Base-by-base conservation (phyloP, 768 basidiomycete genomes). In the Pulveroboletus ravenelii region DNA sequence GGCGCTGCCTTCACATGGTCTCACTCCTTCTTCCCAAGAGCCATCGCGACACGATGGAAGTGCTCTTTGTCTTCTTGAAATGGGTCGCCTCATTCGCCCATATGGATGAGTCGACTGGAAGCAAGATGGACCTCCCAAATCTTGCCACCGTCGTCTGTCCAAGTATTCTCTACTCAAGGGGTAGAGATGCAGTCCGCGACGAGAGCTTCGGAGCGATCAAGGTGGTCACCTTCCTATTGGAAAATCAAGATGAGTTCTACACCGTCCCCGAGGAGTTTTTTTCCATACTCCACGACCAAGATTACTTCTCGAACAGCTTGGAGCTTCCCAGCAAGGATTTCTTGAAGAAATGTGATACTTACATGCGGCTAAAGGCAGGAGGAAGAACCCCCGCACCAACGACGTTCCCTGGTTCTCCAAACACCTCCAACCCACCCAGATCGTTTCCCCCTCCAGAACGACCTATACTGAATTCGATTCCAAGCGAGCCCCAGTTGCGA, bases 71-170 rank as follows among this genome's bases (percentile, higher is more conserved):
- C 29, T 99, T 99, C 75, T 78, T 99, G 58, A 96, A 97, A 71
- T 99, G 96, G 96, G 96, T 99, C 10, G 95, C 95, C 10, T 96
- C 93, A 2, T 99, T 99, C 67, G 93, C 96, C 43, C 95, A 99
- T 70, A 84, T 94, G 75, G 94, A 97, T 62, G 92, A 93, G 59
- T 90, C 91, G 63, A 97, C 95, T 0, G 94, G 94, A 37, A 94
- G 90, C 72, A 94, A 95, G 74, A 99, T 99, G 96, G 96, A 99
- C 69, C 75, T 98, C 41, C 78, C 78, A 15, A 99, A 99, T 68
- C 78, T 99, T 57, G 93, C 96, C 32, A 97, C 93, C 9, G 95
- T 98, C 70, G 94, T 98, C 58, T 87, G 89, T 62, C 96, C 96
- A n/a, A 97, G 92, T 62, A 98, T 99, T 55, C 81, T 99, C 35